These are phyloP conservation scores for Allium fistulosum DNA, from an alignment of 106 monocot species.

Conservation along the genomic window DNA sequence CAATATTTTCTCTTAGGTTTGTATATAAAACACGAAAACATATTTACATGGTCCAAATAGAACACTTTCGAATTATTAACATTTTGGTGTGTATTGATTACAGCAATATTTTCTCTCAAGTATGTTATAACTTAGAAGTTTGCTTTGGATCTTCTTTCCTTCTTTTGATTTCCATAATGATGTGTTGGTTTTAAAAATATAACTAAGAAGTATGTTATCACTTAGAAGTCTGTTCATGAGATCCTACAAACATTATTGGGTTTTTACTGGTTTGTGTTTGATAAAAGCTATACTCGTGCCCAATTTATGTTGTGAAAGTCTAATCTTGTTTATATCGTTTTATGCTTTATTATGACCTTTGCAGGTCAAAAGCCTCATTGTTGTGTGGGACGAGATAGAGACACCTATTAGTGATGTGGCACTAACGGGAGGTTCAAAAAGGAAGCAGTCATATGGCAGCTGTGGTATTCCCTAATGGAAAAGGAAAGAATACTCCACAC, in stretches of 20 bases:
- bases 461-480: constrained; percentile 57
- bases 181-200: too few relatives aligned
- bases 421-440: constrained; percentile 92
- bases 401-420: constrained; percentile 97
- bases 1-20: too few relatives aligned
- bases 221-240: constrained; percentile 62
- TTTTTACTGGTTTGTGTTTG: constrained; percentile 67
- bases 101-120: too few relatives aligned
- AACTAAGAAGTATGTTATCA: too few relatives aligned
- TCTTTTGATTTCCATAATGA: too few relatives aligned
- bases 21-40: too few relatives aligned
- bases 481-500: constrained; percentile 16
- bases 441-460: too few relatives aligned
- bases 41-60: too few relatives aligned
- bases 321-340: constrained; percentile 5
- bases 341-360: neutral
- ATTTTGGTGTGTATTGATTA: too few relatives aligned
- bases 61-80: too few relatives aligned
- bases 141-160: too few relatives aligned
- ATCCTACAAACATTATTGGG: constrained; percentile 89
- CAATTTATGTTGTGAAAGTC: neutral
- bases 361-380: constrained; percentile 97
- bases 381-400: constrained; percentile 95
- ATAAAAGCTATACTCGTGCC: neutral
- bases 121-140: too few relatives aligned